Evolutionary conservation across 179 eudicot genomes (phyloP), one percentile per base, ranked within the genome.

Genomic region (Nepenthes alata): DNA sequence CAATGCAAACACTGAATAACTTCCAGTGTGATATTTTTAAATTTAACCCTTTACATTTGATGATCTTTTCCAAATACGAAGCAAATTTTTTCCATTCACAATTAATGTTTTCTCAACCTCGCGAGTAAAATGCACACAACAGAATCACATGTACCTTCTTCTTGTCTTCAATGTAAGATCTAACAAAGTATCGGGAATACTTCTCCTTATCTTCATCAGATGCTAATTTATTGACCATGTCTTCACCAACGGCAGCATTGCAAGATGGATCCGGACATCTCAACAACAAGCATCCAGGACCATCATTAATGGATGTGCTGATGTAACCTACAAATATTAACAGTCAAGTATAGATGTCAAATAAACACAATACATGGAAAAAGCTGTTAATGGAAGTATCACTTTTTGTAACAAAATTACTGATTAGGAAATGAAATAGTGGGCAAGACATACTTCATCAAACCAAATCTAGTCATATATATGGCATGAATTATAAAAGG

Each of bases 201-300:
- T 76, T 85, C 53, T 72, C 68, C 64, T 52, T 74, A 53, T 80
- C 83, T 60, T 78, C 83, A 36, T 69, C 70, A 10, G 77, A 63
- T 14, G 75, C 78, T 65, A 85, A 50, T 14, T 41, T 52, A 47
- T 51, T 44, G 64, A 85, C 67, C 87, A 82, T 74, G 67, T 78
- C 83, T 61, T 82, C 80, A 63, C 76, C 75, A 55, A 85, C 74
- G 47, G 80, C 80, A 61, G 77, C 79, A 60, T 54, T 49, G 62
- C 91, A 85, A 38, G 75, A 66, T 67, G 87, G 83, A 37, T 78
- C 82, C 0, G 91, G 85, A 67, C 91, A 85, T 66, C 77, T 73
- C 66, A 85, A 56, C 57, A 64, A 67, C 71, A 85, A 67, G 75
- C 85, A 78, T 51, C 91, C 85, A 63, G 83, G 87, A 35, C 91